These are phyloP conservation scores for Capsicum rhomboideum DNA, from an alignment of 257 asterid genomes.

Conservation along the genomic window DNA sequence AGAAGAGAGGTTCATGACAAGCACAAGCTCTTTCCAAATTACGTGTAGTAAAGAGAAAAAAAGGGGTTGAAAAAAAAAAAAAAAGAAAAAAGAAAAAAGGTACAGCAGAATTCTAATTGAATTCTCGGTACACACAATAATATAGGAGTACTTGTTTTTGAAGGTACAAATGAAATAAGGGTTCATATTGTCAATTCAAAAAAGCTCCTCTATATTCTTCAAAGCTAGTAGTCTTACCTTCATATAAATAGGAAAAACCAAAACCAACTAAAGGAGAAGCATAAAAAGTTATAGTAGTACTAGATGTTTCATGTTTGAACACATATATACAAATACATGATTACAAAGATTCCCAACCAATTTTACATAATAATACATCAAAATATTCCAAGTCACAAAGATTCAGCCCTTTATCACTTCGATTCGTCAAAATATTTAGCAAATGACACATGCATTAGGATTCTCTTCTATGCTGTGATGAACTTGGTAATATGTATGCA, in stretches of 20 bases:
- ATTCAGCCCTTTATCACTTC: neutral
- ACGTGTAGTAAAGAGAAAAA: neutral
- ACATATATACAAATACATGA: too few species aligned
- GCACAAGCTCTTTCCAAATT: neutral
- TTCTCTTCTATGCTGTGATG: slow-evolving; percentile 74
- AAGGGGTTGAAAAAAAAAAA: too few species aligned
- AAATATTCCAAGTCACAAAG: neutral
- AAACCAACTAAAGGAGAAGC: neutral
- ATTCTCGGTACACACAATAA: neutral
- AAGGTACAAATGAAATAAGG: neutral
- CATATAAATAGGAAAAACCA: slow-evolving; percentile 7
- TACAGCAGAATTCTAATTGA: neutral
- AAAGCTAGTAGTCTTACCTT: neutral
- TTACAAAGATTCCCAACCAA: too few species aligned
- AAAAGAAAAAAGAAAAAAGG: too few species aligned
- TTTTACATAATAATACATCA: too few species aligned
- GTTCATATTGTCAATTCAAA: neutral
- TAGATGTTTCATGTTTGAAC: neutral
- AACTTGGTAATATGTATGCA: slow-evolving; percentile 10
- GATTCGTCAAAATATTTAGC: slow-evolving; percentile 5
- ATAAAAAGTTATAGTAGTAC: neutral
- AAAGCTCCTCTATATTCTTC: neutral
- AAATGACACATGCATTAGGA: slow-evolving; percentile 62
- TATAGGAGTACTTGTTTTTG: neutral
- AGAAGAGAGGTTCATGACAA: too few species aligned